A percentile compares a stretch with the other conserved stretches of the same genome.
Conservation (phyloP, 139 green algal genomes). For the Astrephomene gubernaculifera region DNA sequence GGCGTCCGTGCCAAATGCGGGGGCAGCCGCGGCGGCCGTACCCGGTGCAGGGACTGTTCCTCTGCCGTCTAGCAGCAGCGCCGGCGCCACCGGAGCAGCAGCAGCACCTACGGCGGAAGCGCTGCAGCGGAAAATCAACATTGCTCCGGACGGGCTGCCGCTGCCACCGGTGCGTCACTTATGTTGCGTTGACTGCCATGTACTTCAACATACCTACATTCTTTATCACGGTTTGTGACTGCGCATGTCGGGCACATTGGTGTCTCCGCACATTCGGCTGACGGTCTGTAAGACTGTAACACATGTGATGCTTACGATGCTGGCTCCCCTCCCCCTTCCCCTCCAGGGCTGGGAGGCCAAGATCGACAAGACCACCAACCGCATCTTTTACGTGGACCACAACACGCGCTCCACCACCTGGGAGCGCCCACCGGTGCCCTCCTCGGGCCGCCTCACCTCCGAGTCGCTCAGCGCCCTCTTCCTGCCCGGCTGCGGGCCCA, state of each 20-base stretch:
- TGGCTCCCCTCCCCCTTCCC: background rate
- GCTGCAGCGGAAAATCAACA: constrained; percentile 22
- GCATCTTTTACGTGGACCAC: constrained; percentile 96
- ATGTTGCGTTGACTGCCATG: too few relatives aligned
- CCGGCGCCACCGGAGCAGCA: background rate
- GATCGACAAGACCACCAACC: constrained; percentile 74
- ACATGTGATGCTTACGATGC: too few relatives aligned
- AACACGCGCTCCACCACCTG: constrained; percentile 91
- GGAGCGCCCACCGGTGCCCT: constrained; percentile 64
- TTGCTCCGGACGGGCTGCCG: constrained; percentile 36
- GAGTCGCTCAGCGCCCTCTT: constrained; percentile 30
- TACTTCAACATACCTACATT: too few relatives aligned
- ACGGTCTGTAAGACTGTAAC: background rate
- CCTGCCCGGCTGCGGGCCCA: constrained; percentile 25
- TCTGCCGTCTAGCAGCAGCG: background rate
- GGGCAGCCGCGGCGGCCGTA: background rate
- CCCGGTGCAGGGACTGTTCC: background rate
- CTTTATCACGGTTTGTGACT: too few relatives aligned
- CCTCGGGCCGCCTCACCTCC: constrained; percentile 23
- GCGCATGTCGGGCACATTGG: too few relatives aligned
- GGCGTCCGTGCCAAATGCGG: background rate
- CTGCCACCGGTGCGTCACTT: constrained; percentile 12
- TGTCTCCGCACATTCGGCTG: too few relatives aligned
- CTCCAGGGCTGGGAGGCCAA: constrained; percentile 91
- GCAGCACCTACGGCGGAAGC: background rate